Evolutionary conservation across 2,329 filamentous ascomycete genomes (phyloP), one percentile per base, ranked within the genome.

Genomic region (Pestalotiopsis sp.): DNA sequence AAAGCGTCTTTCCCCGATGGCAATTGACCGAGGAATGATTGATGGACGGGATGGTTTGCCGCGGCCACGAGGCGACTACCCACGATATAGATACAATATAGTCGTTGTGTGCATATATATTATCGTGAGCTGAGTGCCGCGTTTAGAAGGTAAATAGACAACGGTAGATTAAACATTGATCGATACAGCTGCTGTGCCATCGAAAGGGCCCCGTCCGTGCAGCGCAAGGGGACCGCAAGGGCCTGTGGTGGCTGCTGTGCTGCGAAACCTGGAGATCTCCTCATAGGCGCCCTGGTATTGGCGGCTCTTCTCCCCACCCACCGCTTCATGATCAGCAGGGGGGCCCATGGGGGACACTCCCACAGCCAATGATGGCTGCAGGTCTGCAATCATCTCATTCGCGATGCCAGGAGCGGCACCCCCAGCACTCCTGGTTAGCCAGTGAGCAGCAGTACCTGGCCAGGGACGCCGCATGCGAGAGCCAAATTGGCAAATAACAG

Each of bases 251-350:
- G 25, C n/a, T 23, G 20, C n/a, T 25, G n/a, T 27, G 23, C n/a
- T 64, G 62, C 60, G 60, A 41, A 63, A 45, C 36, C 62, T 45
- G 20, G 62, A 49, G 27, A 49, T 64, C 62, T 64, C 41, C 14
- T 45, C 49, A 27, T 57, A 49, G 25, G 36, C 27, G 36, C 20
- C n/a, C 14, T 45, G 61, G 27, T 17, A 49, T 36, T 65, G 63
- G 63, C 63, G 63, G 63, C 63, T 65, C 20, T 20, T 25, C 41
- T 38, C 63, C 41, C 59, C 27, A 36, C 59, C n/a, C 59, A 62
- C 59, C 63, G 23, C 52, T 57, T 39, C 27, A 25, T 57, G 63
- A 65, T 65, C 63, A 65, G 57, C 63, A 65, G 63, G 63, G 63
- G 63, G 36, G 7, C 20, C n/a, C 27, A 36, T 36, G 23, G 23